These are phyloP conservation scores for Ascochyta viciae-villosae DNA, from an alignment of 2,329 filamentous ascomycete genomes.

Conservation along the genomic window DNA sequence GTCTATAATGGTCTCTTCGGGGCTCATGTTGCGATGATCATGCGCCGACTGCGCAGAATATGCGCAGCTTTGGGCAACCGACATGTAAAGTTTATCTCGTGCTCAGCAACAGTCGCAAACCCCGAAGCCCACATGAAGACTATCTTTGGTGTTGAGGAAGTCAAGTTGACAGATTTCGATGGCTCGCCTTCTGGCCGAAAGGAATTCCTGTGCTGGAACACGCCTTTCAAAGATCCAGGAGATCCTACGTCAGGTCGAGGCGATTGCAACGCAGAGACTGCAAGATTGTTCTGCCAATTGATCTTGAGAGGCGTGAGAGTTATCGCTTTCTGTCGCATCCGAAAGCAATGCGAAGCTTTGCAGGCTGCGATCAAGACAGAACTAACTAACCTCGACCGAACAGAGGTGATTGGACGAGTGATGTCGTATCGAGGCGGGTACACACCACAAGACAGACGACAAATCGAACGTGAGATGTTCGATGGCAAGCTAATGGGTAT, in stretches of 20 bases:
- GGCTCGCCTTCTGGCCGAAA: slow-evolving; percentile 92
- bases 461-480: slow-evolving; percentile 96
- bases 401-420: slow-evolving; percentile 78
- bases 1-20: slow-evolving; percentile 97
- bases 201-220: slow-evolving; percentile 98
- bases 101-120: slow-evolving; percentile 95
- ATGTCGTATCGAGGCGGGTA: slow-evolving; percentile 98
- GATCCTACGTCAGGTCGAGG: slow-evolving; percentile 88
- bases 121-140: slow-evolving; percentile 90
- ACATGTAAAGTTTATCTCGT: slow-evolving; percentile 88
- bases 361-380: slow-evolving; percentile 81
- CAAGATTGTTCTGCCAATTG: slow-evolving; percentile 87
- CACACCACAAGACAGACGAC: slow-evolving; percentile 84
- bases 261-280: slow-evolving; percentile 83
- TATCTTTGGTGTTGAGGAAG: slow-evolving; percentile 87
- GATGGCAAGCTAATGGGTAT: slow-evolving; percentile 92
- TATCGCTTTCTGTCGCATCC: slow-evolving; percentile 89
- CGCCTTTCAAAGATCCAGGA: slow-evolving; percentile 86
- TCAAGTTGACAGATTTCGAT: slow-evolving; percentile 85
- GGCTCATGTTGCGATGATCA: slow-evolving; percentile 91
- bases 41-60: slow-evolving; percentile 85
- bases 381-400: slow-evolving; percentile 72
- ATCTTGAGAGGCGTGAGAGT: slow-evolving; percentile 87
- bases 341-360: slow-evolving; percentile 87
- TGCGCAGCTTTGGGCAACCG: slow-evolving; percentile 90